Percentiles rank a stretch among this genome's conserved stretches.
Conservation (phyloP, 2,329 filamentous ascomycete species). For the Dryadomyces sulphureus region DNA sequence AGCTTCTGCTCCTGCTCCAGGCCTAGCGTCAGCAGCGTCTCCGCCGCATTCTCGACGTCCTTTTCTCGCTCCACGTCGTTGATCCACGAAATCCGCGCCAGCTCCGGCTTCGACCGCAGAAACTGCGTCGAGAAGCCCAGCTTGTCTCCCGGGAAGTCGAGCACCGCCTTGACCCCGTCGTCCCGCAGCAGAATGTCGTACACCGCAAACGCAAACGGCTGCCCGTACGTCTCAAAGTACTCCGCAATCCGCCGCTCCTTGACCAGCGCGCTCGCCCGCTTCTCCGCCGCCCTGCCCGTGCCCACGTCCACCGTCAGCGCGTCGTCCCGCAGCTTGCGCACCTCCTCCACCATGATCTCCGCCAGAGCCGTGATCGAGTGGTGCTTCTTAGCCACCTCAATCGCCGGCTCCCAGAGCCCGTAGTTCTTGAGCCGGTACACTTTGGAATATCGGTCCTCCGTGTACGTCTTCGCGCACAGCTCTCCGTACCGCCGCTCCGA, state of each 20-base stretch:
- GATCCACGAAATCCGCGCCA: slow-evolving; percentile 82
- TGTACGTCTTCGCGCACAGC: slow-evolving; percentile 32
- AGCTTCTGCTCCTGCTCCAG: slow-evolving; percentile 59
- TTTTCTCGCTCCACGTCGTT: slow-evolving; percentile 71
- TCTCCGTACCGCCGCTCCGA: slow-evolving; percentile 26
- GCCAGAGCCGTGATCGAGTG: slow-evolving; percentile 39
- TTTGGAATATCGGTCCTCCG: slow-evolving; percentile 35
- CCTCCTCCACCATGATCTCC: slow-evolving; percentile 38
- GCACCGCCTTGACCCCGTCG: slow-evolving; percentile 49
- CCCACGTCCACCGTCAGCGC: slow-evolving; percentile 18
- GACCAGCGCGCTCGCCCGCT: slow-evolving; percentile 27
- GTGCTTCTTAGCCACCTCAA: slow-evolving; percentile 44
- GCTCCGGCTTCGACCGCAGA: slow-evolving; percentile 53
- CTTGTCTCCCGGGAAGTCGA: slow-evolving; percentile 57
- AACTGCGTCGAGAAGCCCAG: slow-evolving; percentile 62
- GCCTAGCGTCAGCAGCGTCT: slow-evolving; percentile 56
- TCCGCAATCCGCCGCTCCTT: slow-evolving; percentile 31
- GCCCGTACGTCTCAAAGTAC: slow-evolving; percentile 49
- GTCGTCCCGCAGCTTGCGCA: slow-evolving; percentile 25
- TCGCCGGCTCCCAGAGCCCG: slow-evolving; percentile 41
- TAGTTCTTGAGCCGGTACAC: slow-evolving; percentile 37
- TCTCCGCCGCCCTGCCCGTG: slow-evolving; percentile 21
- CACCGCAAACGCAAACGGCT: slow-evolving; percentile 58
- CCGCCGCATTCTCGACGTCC: slow-evolving; percentile 59
- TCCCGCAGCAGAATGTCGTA: slow-evolving; percentile 64